These are phyloP conservation scores for Solanum chaucha DNA, from an alignment of 257 asterid species.

Conservation along the genomic window DNA sequence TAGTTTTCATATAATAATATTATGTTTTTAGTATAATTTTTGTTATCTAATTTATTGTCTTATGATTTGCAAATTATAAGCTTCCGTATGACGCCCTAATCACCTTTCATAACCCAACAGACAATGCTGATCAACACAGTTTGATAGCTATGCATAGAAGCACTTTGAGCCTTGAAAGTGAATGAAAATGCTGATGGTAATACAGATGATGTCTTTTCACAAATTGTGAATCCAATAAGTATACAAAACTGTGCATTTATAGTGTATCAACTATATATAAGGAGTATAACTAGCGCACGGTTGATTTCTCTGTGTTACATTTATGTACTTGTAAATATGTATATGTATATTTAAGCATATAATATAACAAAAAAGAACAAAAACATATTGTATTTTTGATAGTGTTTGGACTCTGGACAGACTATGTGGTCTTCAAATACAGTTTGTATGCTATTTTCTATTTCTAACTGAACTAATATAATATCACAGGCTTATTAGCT, in stretches of 20 bases:
- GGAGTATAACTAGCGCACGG: background rate
- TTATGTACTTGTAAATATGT: background rate
- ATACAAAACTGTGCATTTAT: background rate
- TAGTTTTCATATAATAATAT: too few species aligned
- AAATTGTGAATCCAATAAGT: slow-evolving; percentile 36
- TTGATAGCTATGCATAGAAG: slow-evolving; percentile 64
- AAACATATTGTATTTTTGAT: background rate
- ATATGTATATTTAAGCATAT: background rate
- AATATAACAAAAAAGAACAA: background rate
- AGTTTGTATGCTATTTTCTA: background rate
- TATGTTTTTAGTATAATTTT: too few species aligned
- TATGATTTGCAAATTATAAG: too few species aligned
- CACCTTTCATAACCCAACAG: too few species aligned
- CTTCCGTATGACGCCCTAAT: too few species aligned
- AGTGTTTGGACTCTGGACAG: background rate
- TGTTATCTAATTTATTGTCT: too few species aligned
- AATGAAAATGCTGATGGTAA: slow-evolving; percentile 25
- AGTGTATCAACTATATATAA: background rate
- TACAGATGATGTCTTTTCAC: slow-evolving; percentile 44
- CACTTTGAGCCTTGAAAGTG: slow-evolving; percentile 54
- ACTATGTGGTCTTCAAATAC: background rate
- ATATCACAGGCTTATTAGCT: background rate
- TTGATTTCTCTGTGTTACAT: background rate
- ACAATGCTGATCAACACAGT: slow-evolving; percentile 27
- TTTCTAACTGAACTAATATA: background rate